These are phyloP conservation scores for Onygenales sp. DNA, from an alignment of 2,329 filamentous ascomycete genomes.

Conservation along the genomic window DNA sequence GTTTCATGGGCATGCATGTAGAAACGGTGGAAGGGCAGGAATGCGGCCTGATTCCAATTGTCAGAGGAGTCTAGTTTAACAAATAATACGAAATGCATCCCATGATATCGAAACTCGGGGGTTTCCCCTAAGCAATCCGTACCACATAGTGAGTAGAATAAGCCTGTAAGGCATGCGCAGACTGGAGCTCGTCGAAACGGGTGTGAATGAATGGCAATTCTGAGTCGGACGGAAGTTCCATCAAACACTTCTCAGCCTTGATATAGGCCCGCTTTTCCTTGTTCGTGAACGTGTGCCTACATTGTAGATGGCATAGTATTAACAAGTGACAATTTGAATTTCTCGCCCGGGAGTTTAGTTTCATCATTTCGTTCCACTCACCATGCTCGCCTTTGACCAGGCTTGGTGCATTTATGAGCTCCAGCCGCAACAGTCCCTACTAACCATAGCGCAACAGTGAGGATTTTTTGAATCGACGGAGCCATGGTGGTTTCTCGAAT, in stretches of 20 bases:
- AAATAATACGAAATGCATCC: too few species aligned
- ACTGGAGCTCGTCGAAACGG: constrained; percentile 1
- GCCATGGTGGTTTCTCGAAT: neutral
- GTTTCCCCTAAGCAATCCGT: neutral
- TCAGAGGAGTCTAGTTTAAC: neutral
- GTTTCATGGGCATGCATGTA: neutral
- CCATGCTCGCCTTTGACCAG: neutral
- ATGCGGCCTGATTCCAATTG: neutral
- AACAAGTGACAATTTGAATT: neutral
- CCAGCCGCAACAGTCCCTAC: neutral
- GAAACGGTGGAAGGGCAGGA: constrained; percentile 1
- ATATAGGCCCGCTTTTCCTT: constrained; percentile 1
- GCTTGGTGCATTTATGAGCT: neutral
- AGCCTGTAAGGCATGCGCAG: neutral
- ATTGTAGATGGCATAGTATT: neutral
- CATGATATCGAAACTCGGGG: neutral
- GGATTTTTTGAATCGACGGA: neutral
- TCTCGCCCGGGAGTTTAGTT: neutral
- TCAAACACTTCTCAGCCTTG: constrained; percentile 1
- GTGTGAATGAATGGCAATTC: neutral
- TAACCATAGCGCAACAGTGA: neutral
- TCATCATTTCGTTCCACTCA: neutral
- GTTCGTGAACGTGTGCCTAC: neutral
- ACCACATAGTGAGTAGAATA: neutral
- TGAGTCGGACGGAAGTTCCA: neutral